Evolutionary conservation across 73 alveolate species (phyloP).

Genomic region (Paramecium sexaurelia): DNA sequence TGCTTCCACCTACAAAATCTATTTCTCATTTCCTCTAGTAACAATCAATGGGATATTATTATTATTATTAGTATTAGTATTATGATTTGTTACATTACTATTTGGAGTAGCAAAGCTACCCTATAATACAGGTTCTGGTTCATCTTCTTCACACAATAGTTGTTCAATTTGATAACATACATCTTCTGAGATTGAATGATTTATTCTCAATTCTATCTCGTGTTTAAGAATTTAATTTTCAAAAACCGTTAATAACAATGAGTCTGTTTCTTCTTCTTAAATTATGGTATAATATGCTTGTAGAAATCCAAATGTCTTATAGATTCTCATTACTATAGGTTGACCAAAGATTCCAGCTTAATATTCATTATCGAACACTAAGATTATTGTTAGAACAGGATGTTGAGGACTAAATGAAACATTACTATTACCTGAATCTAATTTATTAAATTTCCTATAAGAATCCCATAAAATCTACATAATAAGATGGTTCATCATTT

Average conservation of each 20-base stretch:
- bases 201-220: neutral
- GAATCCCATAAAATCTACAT: neutral
- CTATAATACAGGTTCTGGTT: neutral
- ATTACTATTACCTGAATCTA: neutral
- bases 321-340: neutral
- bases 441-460: neutral
- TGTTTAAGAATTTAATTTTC: neutral
- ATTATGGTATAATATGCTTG: slow-evolving; percentile 32
- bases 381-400: neutral
- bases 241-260: slow-evolving; percentile 20
- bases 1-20: slow-evolving; percentile 17
- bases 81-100: neutral
- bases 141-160: slow-evolving; percentile 12
- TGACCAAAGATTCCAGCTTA: slow-evolving; percentile 13
- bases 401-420: neutral
- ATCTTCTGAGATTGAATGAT: neutral
- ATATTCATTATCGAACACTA: slow-evolving; percentile 32
- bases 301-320: slow-evolving; percentile 2
- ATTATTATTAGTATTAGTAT: no score
- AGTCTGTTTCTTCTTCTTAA: neutral
- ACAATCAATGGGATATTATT: slow-evolving; percentile 47
- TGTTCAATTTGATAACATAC: neutral
- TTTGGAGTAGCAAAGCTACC: slow-evolving; percentile 2
- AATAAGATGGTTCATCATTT: slow-evolving; percentile 10
- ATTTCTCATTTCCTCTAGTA: slow-evolving; percentile 33